A percentile compares a stretch with the other conserved stretches of the same genome.
phyloP scores from a whole-genome alignment of 257 asterid genomes.

The Mitragyna speciosa region DNA sequence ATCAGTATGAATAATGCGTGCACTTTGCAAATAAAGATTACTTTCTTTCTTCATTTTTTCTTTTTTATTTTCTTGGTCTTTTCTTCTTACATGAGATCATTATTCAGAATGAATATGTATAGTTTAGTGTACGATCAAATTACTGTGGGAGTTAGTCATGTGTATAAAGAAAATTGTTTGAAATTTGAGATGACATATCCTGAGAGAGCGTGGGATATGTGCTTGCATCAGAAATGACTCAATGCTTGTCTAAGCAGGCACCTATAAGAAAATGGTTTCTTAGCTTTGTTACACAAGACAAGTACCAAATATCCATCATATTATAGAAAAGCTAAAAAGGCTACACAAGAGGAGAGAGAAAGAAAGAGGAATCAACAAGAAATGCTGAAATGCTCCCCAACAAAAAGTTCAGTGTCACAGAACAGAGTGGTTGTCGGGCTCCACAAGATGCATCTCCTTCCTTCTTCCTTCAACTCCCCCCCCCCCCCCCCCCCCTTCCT shows the following conservation, averaged over 20 bases:
- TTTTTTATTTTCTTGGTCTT: background rate
- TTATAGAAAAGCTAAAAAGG: conserved; percentile 46
- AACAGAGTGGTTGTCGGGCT: conserved; percentile 34
- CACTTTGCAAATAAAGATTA: background rate
- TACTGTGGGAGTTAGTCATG: background rate
- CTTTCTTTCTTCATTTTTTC: background rate
- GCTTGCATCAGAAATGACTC: conserved; percentile 69
- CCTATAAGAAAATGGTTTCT: conserved; percentile 36
- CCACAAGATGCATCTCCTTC: conserved; percentile 23
- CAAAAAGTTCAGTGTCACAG: conserved; percentile 18
- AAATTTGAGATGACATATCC: background rate
- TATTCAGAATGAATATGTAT: background rate
- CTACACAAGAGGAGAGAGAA: conserved; percentile 25
- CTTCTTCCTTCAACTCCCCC: background rate
- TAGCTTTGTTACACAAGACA: conserved; percentile 59
- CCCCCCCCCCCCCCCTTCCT: background rate
- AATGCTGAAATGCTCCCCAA: conserved; percentile 23
- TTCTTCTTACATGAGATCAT: background rate
- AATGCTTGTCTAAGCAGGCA: conserved; percentile 69
- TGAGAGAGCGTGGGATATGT: background rate
- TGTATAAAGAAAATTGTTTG: background rate
- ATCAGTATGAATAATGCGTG: background rate
- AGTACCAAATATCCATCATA: conserved; percentile 61
- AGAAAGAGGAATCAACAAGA: conserved; percentile 9
- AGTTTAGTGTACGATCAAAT: no score